A percentile compares a stretch with the other conserved stretches of the same genome.
These are phyloP conservation scores for Xylariales sp. DNA, from an alignment of 2,329 filamentous ascomycete genomes.

Conservation along the genomic window DNA sequence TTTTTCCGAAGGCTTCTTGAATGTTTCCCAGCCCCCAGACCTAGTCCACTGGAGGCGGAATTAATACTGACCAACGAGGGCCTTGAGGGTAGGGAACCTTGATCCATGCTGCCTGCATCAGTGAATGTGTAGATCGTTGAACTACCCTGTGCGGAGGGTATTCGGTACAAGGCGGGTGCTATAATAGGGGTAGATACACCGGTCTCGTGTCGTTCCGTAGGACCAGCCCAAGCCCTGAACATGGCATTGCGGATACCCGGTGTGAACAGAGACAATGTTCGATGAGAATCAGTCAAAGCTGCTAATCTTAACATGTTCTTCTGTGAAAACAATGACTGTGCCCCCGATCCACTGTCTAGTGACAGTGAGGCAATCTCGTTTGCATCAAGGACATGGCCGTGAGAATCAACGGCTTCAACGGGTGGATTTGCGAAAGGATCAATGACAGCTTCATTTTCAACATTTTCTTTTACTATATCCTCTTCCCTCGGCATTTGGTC, in stretches of 20 bases:
- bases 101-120: constrained; percentile 72
- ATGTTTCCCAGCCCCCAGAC: constrained; percentile 69
- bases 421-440: constrained; percentile 87
- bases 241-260: constrained; percentile 90
- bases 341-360: constrained; percentile 81
- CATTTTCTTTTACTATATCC: constrained; percentile 62
- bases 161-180: constrained; percentile 68
- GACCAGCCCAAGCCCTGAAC: constrained; percentile 90
- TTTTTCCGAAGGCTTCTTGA: constrained; percentile 76
- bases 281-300: constrained; percentile 85
- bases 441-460: constrained; percentile 69
- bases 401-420: constrained; percentile 82
- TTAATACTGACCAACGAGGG: constrained; percentile 73
- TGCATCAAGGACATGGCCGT: constrained; percentile 80
- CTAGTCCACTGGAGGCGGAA: constrained; percentile 71
- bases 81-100: constrained; percentile 73
- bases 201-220: constrained; percentile 75
- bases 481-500: constrained; percentile 80
- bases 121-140: constrained; percentile 78
- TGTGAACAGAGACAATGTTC: constrained; percentile 90
- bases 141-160: constrained; percentile 70
- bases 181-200: constrained; percentile 60
- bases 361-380: constrained; percentile 80
- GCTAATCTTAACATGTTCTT: constrained; percentile 90
- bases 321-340: constrained; percentile 92